Evolutionary conservation across 129 eudicot species (phyloP).

Genomic region (Flaveria bidentis): DNA sequence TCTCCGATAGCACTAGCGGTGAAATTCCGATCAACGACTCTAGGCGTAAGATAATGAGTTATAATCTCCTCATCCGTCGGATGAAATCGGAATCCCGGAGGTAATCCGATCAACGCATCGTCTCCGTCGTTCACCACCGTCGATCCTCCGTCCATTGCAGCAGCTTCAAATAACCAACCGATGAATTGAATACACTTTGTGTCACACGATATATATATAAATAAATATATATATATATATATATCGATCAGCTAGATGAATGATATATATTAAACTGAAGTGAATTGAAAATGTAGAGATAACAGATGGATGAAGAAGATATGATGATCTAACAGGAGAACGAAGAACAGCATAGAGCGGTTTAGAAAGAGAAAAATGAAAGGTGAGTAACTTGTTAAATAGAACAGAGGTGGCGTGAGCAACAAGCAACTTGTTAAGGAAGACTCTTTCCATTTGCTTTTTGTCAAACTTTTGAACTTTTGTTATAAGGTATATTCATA

Average conservation of each 20-base stretch:
- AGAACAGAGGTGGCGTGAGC: conserved; percentile 28
- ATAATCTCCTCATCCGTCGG: conserved; percentile 81
- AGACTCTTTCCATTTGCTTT: conserved; percentile 28
- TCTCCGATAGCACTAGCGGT: conserved; percentile 60
- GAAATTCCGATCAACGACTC: conserved; percentile 46
- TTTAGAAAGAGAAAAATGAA: conserved; percentile 40
- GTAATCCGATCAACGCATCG: conserved; percentile 43
- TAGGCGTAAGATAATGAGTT: conserved; percentile 59
- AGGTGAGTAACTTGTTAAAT: conserved; percentile 31
- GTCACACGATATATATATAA: not conserved
- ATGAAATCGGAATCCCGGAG: conserved; percentile 81
- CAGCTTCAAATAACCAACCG: too few relatives aligned
- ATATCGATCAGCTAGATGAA: not conserved
- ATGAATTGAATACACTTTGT: not conserved
- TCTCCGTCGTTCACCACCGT: conserved; percentile 38
- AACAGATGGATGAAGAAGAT: conserved; percentile 16
- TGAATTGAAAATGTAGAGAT: not conserved
- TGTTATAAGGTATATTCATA: conserved; percentile 28
- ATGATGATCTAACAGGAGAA: not conserved
- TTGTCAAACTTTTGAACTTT: conserved; percentile 46
- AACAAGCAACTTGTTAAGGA: conserved; percentile 33
- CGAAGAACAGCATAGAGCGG: conserved; percentile 7
- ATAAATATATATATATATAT: not conserved
- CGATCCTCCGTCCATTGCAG: conserved; percentile 36
- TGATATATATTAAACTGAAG: not conserved